Conservation (phyloP, 1,284 basidiomycete species). For the Boletus semigastroideus region DNA sequence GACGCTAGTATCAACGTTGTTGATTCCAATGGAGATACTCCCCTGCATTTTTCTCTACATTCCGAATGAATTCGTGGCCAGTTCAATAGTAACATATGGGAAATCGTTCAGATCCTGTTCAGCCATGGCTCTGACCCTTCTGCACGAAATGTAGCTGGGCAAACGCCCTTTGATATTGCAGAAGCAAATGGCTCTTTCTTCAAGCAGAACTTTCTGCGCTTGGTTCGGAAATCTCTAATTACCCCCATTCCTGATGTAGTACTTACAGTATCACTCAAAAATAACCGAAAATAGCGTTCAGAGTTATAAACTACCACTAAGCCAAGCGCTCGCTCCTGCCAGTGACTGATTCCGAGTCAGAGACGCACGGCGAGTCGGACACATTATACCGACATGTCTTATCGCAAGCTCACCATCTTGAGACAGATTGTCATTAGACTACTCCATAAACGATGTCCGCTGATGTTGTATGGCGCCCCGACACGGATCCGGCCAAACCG, state of each 20-base stretch:
- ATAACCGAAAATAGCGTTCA: too few species aligned
- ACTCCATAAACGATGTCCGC: slow-evolving; percentile 18
- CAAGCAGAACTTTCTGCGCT: not conserved
- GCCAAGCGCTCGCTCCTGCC: too few species aligned
- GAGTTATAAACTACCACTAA: too few species aligned
- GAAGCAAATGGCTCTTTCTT: not conserved
- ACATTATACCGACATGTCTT: too few species aligned
- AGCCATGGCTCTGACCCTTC: not conserved
- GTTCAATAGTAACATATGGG: not conserved
- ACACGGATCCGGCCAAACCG: slow-evolving; percentile 20
- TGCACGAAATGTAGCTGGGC: not conserved
- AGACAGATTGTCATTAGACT: not conserved
- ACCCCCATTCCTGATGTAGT: too few species aligned
- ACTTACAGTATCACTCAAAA: too few species aligned
- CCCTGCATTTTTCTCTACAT: not conserved
- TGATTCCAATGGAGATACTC: not conserved
- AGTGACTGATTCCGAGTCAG: too few species aligned
- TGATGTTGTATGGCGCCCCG: slow-evolving; percentile 30
- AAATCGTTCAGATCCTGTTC: not conserved
- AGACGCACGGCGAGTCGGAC: too few species aligned
- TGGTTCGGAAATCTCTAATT: not conserved
- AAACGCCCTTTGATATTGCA: not conserved
- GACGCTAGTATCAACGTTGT: not conserved
- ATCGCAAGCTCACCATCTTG: not conserved
- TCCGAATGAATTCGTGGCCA: not conserved